A percentile compares a stretch with the other conserved stretches of the same genome.
These are phyloP conservation scores for Clitocybe nebularis DNA, from an alignment of 1,284 basidiomycete species.

Conservation along the genomic window DNA sequence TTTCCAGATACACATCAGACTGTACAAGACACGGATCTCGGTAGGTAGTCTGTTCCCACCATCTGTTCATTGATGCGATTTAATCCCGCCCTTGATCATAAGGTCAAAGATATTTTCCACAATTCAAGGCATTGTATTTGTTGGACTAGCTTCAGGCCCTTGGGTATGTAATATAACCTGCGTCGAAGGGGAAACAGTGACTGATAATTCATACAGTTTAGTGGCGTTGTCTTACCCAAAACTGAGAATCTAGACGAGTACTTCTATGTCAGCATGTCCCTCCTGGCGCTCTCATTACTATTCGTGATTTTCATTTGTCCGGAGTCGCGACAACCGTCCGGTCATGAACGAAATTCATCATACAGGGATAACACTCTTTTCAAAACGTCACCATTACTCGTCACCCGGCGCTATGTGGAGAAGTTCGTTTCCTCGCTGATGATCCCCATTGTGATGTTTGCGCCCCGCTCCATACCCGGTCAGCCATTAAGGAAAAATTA, in stretches of 20 bases:
- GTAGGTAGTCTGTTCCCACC: constrained; percentile 19
- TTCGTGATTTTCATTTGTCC: constrained; percentile 43
- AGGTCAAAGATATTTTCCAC: constrained; percentile 48
- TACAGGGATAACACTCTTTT: constrained; percentile 16
- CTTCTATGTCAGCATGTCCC: constrained; percentile 37
- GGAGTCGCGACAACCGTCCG: constrained; percentile 35
- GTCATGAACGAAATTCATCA: constrained; percentile 12
- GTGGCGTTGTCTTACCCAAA: constrained; percentile 30
- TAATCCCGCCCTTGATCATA: constrained; percentile 2
- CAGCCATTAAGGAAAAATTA: constrained; percentile 33
- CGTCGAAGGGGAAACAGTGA: neutral
- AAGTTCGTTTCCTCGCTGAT: constrained; percentile 33
- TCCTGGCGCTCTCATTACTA: constrained; percentile 31
- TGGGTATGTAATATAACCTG: constrained; percentile 33
- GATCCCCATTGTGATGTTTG: constrained; percentile 45
- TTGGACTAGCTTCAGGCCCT: constrained; percentile 45
- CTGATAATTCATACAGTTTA: constrained; percentile 19
- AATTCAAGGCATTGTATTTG: constrained; percentile 48
- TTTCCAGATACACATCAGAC: constrained; percentile 45
- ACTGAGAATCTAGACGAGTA: constrained; percentile 28
- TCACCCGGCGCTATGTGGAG: constrained; percentile 18
- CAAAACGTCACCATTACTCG: constrained; percentile 23
- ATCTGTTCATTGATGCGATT: neutral
- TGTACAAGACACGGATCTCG: constrained; percentile 48
- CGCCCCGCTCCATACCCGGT: constrained; percentile 33